Base-by-base conservation (phyloP, 345 rosid species). In the Viola odorata region DNA sequence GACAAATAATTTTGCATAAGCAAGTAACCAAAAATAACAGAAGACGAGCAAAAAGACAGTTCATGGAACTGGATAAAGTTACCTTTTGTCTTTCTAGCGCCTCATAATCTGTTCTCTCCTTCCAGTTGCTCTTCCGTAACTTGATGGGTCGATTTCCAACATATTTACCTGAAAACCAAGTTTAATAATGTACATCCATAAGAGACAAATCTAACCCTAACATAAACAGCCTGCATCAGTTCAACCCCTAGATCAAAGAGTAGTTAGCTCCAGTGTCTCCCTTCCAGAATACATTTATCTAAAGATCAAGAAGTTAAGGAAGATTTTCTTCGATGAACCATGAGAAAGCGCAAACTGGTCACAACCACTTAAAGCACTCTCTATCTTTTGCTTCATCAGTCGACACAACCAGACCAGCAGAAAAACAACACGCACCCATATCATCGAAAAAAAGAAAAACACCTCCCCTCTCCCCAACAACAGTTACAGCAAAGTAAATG, bases 141-240 rank as follows among this genome's bases (percentile, higher is more conserved):
- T 94, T 94, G 55, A 94, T 90, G 0, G 97, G 99, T 45, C 99
- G 79, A 69, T 94, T 94, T 55, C 99, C 99, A 11, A 94, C 99
- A 71, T 94, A 94, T 69, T 94, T 94, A 48, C 99, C 99, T 94
- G 81, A 66, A 64, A 57, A 50, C 55, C 53, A 63, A 40, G 50
- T 53, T 47, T 57, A 59, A 10, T 3, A 38, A 47, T n/a, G n/a
- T n/a, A n/a, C n/a, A n/a, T n/a, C 32, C 32, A 23, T 23, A 1
- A 23, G 32, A 23, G 32, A 23, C 32, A 23, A 23, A 23, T 23
- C 32, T 23, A 23, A 23, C 32, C 32, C 32, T 23, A 23, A 23
- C 32, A 23, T 23, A 23, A 23, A 23, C 32, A 23, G 32, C 32
- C 2, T 23, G 32, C 32, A 23, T 23, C 32, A 23, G 32, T 23